These are phyloP conservation scores for Trypanosoma mega DNA, from an alignment of 208 protist species.

Conservation along the genomic window DNA sequence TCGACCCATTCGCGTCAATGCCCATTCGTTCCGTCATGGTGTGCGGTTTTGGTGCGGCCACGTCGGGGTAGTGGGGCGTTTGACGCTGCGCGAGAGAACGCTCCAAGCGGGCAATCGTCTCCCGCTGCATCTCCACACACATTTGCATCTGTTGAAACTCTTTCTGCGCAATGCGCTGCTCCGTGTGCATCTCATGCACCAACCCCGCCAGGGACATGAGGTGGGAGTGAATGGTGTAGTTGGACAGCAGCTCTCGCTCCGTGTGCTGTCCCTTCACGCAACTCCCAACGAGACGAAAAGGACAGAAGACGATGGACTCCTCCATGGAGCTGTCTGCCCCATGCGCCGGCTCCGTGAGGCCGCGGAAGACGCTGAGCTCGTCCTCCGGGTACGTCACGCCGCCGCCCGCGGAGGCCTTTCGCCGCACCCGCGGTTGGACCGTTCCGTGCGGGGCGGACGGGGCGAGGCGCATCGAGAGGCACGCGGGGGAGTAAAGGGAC, in stretches of 20 bases:
- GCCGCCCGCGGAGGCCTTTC: no score
- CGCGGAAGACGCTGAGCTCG: conserved; percentile 10
- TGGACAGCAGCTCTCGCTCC: conserved; percentile 26
- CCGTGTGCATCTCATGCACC: conserved; percentile 26
- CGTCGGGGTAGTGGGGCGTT: background rate
- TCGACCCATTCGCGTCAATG: background rate
- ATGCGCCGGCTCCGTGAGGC: background rate
- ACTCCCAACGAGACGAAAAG: conserved; percentile 31
- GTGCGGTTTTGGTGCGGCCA: background rate
- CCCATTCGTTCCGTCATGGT: background rate
- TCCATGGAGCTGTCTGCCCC: conserved; percentile 3
- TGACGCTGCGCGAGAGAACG: background rate
- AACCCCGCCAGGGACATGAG: conserved; percentile 23
- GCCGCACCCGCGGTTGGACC: background rate
- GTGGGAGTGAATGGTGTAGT: conserved; percentile 20
- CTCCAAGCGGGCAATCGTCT: conserved; percentile 11
- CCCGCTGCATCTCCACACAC: conserved; percentile 25
- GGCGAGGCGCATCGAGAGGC: background rate
- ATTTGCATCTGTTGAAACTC: conserved; percentile 23
- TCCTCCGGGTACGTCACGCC: conserved; percentile 10
- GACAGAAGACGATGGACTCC: conserved; percentile 32
- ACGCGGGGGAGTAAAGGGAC: background rate
- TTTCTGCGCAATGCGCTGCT: conserved; percentile 27
- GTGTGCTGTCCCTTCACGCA: conserved; percentile 44
- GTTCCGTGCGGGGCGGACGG: background rate